Evolutionary conservation across 371 early-diverging fungal species (phyloP), one percentile per base, ranked within the genome.

Genomic region (Mortierella sp.): DNA sequence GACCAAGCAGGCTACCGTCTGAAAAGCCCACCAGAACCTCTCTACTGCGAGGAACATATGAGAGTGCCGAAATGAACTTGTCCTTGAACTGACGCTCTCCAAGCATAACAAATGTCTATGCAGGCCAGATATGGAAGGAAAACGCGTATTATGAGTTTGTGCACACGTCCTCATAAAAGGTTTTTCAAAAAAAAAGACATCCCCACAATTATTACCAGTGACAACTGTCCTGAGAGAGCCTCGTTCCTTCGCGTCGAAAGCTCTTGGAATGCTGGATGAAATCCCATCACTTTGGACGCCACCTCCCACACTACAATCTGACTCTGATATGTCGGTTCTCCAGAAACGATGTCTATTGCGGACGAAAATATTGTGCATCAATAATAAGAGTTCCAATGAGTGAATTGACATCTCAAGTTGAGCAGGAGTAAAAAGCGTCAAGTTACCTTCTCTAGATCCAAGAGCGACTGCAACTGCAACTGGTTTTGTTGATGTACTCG

Each of bases 221-320:
- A 79, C 0, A 79, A 76, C n/a, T 86, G 86, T 73, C 86, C 86
- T 34, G 86, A 71, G 5, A 76, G 72, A 8, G 79, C 86, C n/a
- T 86, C 86, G 37, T 78, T 86, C 46, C 86, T 75, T 26, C 86
- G 86, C 5, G 86, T 86, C 10, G 86, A 86, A 26, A 86, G 72
- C 43, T 81, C 86, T 44, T 86, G 86, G 21, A 86, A 86, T 31
- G 86, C 86, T 4, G 82, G 74, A 67, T 86, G 86, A 69, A 86
- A 86, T 13, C 86, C 82, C 55, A 81, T 69, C 1, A 81, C 31
- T 40, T 79, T 86, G 19, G 77, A 74, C 21, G 79, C 77, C 5
- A 86, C 73, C 46, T 86, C 86, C 86, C 86, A 86, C 0, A 81
- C 77, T 3, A 69, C 79, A 51, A 81, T 69, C 37, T 86, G 86